These are phyloP conservation scores for Delonix regia DNA, from an alignment of 306 rosid genomes.

Conservation along the genomic window DNA sequence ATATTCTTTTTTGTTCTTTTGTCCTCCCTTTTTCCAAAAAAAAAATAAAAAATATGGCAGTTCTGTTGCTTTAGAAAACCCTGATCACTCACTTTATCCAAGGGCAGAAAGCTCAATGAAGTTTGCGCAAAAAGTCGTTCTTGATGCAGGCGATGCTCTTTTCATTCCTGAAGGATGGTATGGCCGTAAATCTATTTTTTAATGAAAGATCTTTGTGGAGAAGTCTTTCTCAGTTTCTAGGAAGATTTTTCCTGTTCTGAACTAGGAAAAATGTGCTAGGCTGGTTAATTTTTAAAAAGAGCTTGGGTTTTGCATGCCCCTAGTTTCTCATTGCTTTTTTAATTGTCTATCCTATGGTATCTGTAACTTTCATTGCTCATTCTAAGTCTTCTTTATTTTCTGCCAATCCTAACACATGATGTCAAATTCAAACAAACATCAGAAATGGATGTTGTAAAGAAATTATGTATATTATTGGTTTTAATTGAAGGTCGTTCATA, in stretches of 20 bases:
- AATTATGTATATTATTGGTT: conserved; percentile 18
- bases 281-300: conserved; percentile 10
- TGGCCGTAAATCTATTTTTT: conserved; percentile 38
- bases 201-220: conserved; percentile 27
- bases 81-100: conserved; percentile 72
- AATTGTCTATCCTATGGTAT: background rate
- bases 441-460: conserved; percentile 13
- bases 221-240: conserved; percentile 27
- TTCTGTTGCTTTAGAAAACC: conserved; percentile 74
- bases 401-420: conserved; percentile 7
- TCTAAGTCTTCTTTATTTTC: background rate
- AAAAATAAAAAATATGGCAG: conserved; percentile 55
- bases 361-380: conserved; percentile 12
- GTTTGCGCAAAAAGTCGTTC: conserved; percentile 71
- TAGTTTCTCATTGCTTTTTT: conserved; percentile 9
- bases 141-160: conserved; percentile 88
- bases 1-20: conserved; percentile 16
- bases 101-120: conserved; percentile 71
- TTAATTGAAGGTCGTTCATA: conserved; percentile 28
- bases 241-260: conserved; percentile 31
- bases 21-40: background rate
- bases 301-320: conserved; percentile 15
- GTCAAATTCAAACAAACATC: conserved; percentile 28
- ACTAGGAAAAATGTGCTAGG: conserved; percentile 17
- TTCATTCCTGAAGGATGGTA: conserved; percentile 99